Evolutionary conservation across 805 yeast species (phyloP).

Genomic region (Ogataea allantospora): DNA sequence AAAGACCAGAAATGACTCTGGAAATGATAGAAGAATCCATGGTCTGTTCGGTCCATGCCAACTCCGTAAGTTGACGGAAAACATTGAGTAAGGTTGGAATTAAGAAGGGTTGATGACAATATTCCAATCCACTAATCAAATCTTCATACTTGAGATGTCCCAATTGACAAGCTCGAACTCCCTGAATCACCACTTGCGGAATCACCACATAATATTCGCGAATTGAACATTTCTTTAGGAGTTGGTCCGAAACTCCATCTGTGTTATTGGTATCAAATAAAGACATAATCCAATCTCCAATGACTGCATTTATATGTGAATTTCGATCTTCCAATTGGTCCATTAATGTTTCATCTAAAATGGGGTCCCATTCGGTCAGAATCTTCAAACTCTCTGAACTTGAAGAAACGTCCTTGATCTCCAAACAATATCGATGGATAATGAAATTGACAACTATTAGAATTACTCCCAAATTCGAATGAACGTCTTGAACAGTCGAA

Average conservation of each 20-base stretch:
- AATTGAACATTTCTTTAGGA: slow-evolving; percentile 63
- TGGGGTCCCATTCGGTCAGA: slow-evolving; percentile 17
- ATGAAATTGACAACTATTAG: slow-evolving; percentile 42
- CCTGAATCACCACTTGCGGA: slow-evolving; percentile 73
- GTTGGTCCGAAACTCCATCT: slow-evolving; percentile 81
- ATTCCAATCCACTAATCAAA: slow-evolving; percentile 77
- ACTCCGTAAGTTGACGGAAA: slow-evolving; percentile 19
- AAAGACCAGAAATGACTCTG: slow-evolving; percentile 21
- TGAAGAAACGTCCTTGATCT: slow-evolving; percentile 6
- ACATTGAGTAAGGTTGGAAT: slow-evolving; percentile 56
- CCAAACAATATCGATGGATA: slow-evolving; percentile 17
- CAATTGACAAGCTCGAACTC: slow-evolving; percentile 56
- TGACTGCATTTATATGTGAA: slow-evolving; percentile 27
- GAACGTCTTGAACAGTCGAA: slow-evolving; percentile 57
- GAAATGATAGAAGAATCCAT: slow-evolving; percentile 13
- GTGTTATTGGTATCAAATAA: slow-evolving; percentile 56
- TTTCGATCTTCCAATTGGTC: slow-evolving; percentile 23
- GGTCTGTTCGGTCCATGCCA: slow-evolving; percentile 21
- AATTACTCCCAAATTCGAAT: slow-evolving; percentile 65
- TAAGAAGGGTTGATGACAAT: slow-evolving; percentile 78
- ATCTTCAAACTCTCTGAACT: slow-evolving; percentile 8
- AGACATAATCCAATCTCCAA: slow-evolving; percentile 77
- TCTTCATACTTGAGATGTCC: slow-evolving; percentile 57
- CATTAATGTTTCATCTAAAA: slow-evolving; percentile 10
- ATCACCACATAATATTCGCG: slow-evolving; percentile 67